A percentile compares a stretch with the other conserved stretches of the same genome.
These are phyloP conservation scores for Kodamaea derodonti DNA, from an alignment of 1,139 yeast species.

Conservation along the genomic window DNA sequence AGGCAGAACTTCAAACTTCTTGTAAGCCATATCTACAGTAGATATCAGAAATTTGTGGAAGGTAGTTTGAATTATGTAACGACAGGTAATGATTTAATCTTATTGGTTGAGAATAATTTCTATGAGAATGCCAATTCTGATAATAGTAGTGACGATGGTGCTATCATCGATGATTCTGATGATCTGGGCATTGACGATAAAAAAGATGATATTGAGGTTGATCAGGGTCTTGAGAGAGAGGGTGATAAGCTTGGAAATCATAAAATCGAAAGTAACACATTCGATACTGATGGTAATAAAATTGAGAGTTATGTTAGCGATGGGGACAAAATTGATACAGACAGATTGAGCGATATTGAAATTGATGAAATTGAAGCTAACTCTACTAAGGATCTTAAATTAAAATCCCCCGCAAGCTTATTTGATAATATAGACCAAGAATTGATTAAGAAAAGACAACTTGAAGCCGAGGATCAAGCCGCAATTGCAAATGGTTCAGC, in stretches of 20 bases:
- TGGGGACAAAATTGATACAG: background rate
- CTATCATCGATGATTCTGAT: constrained; percentile 6
- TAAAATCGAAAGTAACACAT: background rate
- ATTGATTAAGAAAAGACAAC: constrained; percentile 15
- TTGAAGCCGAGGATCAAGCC: constrained; percentile 17
- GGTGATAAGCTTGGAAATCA: background rate
- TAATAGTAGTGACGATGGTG: constrained; percentile 5
- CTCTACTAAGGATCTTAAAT: constrained; percentile 4
- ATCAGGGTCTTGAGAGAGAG: background rate
- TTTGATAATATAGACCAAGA: constrained; percentile 11
- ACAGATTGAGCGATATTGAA: too few relatives aligned
- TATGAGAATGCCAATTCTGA: constrained; percentile 12
- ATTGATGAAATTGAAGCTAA: background rate
- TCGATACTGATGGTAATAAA: background rate
- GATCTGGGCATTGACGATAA: constrained; percentile 3
- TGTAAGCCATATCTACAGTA: constrained; percentile 46
- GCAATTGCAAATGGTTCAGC: background rate
- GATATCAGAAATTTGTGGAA: constrained; percentile 36
- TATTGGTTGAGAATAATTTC: constrained; percentile 24
- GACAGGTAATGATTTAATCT: constrained; percentile 31
- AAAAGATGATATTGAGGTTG: background rate
- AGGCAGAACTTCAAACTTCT: constrained; percentile 42
- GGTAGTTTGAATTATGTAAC: constrained; percentile 25
- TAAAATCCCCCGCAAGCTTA: constrained; percentile 10
- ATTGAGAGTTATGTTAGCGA: background rate